Evolutionary conservation across 257 asterid species (phyloP), one percentile per base, ranked within the genome.

Genomic region (Striga asiatica): DNA sequence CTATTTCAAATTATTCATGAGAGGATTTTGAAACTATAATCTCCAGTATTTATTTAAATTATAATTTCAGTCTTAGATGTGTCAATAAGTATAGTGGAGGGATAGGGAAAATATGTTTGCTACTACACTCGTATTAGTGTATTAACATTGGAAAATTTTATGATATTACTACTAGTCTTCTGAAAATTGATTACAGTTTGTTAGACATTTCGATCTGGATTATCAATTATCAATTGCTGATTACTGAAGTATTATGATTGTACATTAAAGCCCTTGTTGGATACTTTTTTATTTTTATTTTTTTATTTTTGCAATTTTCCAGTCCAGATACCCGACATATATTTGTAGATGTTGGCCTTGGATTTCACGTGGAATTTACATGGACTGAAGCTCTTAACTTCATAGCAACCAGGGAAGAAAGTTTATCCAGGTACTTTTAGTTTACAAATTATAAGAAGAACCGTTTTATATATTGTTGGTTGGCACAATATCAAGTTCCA

Each of bases 341-440:
- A 71, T 85, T 83, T 60, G 95, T 89, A 31, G 97, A 89, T 52
- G 82, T 81, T 22, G 94, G 98, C 43, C 91, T 83, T 47, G 96
- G 94, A 60, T 89, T 89, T 67, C 84, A 79, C 34, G 96, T 86
- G 70, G 96, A 85, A 66, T 86, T 89, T 61, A 81, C 94, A 22
- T 85, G 96, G 96, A 71, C 88, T 32, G 97, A 89, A 80, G 97
- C 97, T 65, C 70, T 86, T 56, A 64, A 62, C 17, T 83, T 74
- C 45, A 79, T 85, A 37, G 66, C 78, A 34, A 54, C 63, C 24
- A 79, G 76, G 74, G 94, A 86, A 56, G 75, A 75, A 49, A 65
- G 55, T 11, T 47, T 75, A 55, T 53, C 75, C 70, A 68, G 81
- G 87, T 78, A 75, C 17, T 24, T 41, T 47, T 51, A 39, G n/a